Evolutionary conservation across 768 basidiomycete species (phyloP).

Genomic region (Clathrus columnatus): DNA sequence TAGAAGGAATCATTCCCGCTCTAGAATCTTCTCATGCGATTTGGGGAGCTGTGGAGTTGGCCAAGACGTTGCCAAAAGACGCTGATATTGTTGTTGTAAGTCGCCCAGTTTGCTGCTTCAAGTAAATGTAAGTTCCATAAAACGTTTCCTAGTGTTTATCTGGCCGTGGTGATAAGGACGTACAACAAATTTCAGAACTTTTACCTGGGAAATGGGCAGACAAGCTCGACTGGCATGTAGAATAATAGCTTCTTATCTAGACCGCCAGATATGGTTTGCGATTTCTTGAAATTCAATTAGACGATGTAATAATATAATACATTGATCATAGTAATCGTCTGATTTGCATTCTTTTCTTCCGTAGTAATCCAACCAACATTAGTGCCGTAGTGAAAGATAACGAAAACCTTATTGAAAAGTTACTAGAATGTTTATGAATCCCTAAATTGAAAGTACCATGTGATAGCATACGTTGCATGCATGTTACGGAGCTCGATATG

Average conservation of each 20-base stretch:
- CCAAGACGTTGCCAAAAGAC: slow-evolving; percentile 77
- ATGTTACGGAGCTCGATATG: slow-evolving; percentile 86
- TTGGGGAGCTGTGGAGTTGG: slow-evolving; percentile 83
- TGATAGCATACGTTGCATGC: slow-evolving; percentile 90
- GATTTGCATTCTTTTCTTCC: background rate
- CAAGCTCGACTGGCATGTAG: slow-evolving; percentile 83
- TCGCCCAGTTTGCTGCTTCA: slow-evolving; percentile 14
- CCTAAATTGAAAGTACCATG: slow-evolving; percentile 53
- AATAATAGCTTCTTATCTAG: no score
- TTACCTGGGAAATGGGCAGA: slow-evolving; percentile 93
- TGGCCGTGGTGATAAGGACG: slow-evolving; percentile 96
- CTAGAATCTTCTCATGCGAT: slow-evolving; percentile 94
- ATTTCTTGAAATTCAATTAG: background rate
- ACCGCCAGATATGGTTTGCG: no score
- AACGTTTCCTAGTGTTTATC: slow-evolving; percentile 61
- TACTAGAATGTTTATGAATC: background rate
- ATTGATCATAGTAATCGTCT: background rate
- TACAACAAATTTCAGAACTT: slow-evolving; percentile 90
- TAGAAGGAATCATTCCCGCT: slow-evolving; percentile 98
- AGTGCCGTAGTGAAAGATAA: slow-evolving; percentile 75
- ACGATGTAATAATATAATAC: background rate
- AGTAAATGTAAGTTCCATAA: background rate
- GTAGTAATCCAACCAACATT: slow-evolving; percentile 67
- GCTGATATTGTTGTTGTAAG: slow-evolving; percentile 85
- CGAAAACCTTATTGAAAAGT: slow-evolving; percentile 57